Evolutionary conservation across 306 rosid species (phyloP).

Genomic region (Medicago truncatula): DNA sequence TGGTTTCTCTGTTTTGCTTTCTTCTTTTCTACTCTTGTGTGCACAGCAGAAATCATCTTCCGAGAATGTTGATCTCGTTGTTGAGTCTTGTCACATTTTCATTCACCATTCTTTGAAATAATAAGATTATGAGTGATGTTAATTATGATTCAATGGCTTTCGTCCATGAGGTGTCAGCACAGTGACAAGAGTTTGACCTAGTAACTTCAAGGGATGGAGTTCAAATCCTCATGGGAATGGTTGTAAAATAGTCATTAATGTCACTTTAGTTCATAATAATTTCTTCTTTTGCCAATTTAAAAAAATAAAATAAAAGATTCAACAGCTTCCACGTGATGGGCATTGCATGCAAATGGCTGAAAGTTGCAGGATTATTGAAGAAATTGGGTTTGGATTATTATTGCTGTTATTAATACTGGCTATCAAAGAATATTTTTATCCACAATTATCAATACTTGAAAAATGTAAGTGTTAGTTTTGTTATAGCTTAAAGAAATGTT

Average conservation of each 20-base stretch:
- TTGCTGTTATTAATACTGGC: no score
- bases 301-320: no score
- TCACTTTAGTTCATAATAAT: background rate
- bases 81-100: conserved; percentile 9
- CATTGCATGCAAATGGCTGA: no score
- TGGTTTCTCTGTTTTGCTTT: background rate
- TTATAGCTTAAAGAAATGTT: no score
- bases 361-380: no score
- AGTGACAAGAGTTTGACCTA: background rate
- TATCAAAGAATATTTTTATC: no score
- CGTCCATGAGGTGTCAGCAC: background rate
- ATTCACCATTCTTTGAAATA: conserved; percentile 5
- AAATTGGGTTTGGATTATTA: no score
- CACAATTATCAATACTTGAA: no score
- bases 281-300: no score
- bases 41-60: conserved; percentile 26
- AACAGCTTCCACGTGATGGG: no score
- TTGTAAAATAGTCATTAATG: background rate
- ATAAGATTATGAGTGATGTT: background rate
- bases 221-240: background rate
- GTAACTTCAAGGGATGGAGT: background rate
- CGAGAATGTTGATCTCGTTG: background rate
- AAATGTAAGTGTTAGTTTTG: no score
- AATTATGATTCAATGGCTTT: background rate
- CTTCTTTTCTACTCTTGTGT: conserved; percentile 8